Evolutionary conservation across 1,284 basidiomycete genomes (phyloP).

Genomic region (Amylostereum areolatum): DNA sequence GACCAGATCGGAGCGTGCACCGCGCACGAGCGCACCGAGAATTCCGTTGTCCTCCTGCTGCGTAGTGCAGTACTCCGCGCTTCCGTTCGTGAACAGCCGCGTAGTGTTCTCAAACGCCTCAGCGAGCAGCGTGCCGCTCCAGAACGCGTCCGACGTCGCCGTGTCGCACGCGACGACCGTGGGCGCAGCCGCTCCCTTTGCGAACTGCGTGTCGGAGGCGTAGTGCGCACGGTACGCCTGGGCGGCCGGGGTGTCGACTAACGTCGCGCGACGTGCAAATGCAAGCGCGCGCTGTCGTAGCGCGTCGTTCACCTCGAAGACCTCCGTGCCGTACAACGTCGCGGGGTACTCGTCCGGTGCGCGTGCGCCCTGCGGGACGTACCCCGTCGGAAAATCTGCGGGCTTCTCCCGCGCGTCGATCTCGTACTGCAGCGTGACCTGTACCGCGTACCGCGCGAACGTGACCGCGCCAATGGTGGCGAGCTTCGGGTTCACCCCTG

Average conservation of each 20-base stretch:
- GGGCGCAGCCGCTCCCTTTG: conserved; percentile 24
- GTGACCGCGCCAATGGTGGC: conserved; percentile 38
- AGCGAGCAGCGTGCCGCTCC: conserved; percentile 31
- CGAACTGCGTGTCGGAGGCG: conserved; percentile 5
- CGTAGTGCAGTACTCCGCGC: conserved; percentile 36
- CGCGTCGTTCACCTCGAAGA: conserved; percentile 43
- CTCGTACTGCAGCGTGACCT: conserved; percentile 40
- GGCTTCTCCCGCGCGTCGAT: conserved; percentile 41
- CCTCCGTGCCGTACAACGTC: conserved; percentile 41
- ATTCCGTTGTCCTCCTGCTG: conserved; percentile 48
- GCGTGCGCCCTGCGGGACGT: conserved; percentile 30
- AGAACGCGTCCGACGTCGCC: conserved; percentile 39
- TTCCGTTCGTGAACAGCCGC: conserved; percentile 30
- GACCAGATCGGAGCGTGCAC: conserved; percentile 27
- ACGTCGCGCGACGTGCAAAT: conserved; percentile 25
- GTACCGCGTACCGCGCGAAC: conserved; percentile 39
- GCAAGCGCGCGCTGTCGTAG: conserved; percentile 30
- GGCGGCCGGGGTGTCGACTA: conserved; percentile 32
- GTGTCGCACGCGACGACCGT: conserved; percentile 30
- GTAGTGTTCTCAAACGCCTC: conserved; percentile 38
- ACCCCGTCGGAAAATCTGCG: conserved; percentile 34
- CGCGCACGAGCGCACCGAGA: conserved; percentile 37
- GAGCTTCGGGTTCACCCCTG: conserved; percentile 35
- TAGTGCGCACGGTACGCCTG: conserved; percentile 30
- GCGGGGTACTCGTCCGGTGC: conserved; percentile 27